These are phyloP conservation scores for Komagataella populi DNA, from an alignment of 805 yeast genomes.

Conservation along the genomic window DNA sequence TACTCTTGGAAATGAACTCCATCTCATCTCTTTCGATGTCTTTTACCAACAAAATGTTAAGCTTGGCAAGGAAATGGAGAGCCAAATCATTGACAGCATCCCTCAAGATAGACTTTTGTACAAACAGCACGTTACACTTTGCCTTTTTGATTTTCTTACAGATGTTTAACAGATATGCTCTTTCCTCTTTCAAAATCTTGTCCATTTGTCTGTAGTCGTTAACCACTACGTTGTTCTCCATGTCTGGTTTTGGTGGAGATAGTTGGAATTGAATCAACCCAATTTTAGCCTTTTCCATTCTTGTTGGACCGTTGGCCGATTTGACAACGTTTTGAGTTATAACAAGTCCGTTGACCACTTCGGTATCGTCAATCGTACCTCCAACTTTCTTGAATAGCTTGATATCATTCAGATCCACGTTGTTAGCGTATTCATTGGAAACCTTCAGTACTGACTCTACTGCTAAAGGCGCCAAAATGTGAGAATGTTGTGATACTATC, in stretches of 20 bases:
- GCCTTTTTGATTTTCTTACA: slow-evolving; percentile 95
- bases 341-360: slow-evolving; percentile 84
- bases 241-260: slow-evolving; percentile 94
- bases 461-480: slow-evolving; percentile 79
- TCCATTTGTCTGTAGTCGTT: slow-evolving; percentile 99
- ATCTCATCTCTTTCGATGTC: slow-evolving; percentile 95
- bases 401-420: slow-evolving; percentile 80
- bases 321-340: slow-evolving; percentile 83
- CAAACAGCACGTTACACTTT: slow-evolving; percentile 83
- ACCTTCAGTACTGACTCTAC: slow-evolving; percentile 88
- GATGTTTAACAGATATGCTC: slow-evolving; percentile 86
- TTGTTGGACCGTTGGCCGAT: slow-evolving; percentile 87
- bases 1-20: slow-evolving; percentile 72
- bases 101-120: slow-evolving; percentile 86
- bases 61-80: slow-evolving; percentile 83
- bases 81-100: slow-evolving; percentile 94
- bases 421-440: slow-evolving; percentile 34
- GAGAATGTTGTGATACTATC: slow-evolving; percentile 87
- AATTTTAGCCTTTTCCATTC: slow-evolving; percentile 87
- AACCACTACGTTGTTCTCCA: slow-evolving; percentile 95
- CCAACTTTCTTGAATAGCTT: slow-evolving; percentile 89
- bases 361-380: slow-evolving; percentile 96
- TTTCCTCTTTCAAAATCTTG: slow-evolving; percentile 92
- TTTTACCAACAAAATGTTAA: slow-evolving; percentile 87
- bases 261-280: slow-evolving; percentile 88